Evolutionary conservation across 2,329 filamentous ascomycete genomes (phyloP).

Genomic region (Botrytis paeoniae): DNA sequence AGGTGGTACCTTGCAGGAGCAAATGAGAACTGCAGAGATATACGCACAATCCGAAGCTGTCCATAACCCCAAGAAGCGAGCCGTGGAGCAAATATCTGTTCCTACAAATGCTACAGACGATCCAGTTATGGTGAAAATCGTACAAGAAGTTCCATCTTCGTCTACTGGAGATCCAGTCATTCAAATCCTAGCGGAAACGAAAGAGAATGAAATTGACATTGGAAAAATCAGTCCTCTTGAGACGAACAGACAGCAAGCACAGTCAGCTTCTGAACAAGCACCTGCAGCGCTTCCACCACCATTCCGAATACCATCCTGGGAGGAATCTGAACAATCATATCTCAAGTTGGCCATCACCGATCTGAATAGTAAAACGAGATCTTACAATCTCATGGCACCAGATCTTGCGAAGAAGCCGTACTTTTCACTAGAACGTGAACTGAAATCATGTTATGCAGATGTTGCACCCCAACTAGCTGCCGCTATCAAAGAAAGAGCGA

Average conservation of each 20-base stretch:
- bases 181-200: constrained; percentile 26
- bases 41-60: constrained; percentile 73
- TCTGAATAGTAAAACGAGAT: constrained; percentile 75
- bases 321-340: constrained; percentile 69
- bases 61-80: constrained; percentile 55
- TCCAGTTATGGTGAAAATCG: constrained; percentile 47
- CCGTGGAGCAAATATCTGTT: constrained; percentile 48
- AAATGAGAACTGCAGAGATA: constrained; percentile 67
- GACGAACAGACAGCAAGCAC: constrained; percentile 14
- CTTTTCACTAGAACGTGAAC: constrained; percentile 77
- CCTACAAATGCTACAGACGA: constrained; percentile 49
- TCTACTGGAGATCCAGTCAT: constrained; percentile 19
- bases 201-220: constrained; percentile 18
- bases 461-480: constrained; percentile 73
- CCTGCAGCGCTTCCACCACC: constrained; percentile 47
- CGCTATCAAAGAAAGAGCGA: constrained; percentile 69
- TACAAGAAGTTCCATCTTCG: constrained; percentile 38
- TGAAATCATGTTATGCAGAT: constrained; percentile 78
- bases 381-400: constrained; percentile 94
- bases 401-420: constrained; percentile 92
- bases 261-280: constrained; percentile 23
- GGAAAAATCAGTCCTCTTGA: not conserved
- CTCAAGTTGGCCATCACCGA: constrained; percentile 71
- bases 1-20: constrained; percentile 71
- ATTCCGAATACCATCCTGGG: constrained; percentile 78